phyloP scores from a whole-genome alignment of 805 yeast species.

The Candida tibetensis region DNA sequence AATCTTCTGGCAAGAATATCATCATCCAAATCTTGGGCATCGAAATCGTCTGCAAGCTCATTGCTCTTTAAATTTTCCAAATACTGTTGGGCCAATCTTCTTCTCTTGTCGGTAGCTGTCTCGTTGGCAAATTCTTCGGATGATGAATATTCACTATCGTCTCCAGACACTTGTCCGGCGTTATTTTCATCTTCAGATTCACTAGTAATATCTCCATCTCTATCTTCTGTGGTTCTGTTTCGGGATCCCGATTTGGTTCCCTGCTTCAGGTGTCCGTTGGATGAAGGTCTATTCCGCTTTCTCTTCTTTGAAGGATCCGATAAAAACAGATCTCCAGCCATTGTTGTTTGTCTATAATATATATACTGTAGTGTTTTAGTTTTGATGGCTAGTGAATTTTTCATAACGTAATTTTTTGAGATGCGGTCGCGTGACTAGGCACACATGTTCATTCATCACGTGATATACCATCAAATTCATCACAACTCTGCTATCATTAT shows the following conservation, averaged over 20 bases:
- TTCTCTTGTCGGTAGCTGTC: slow-evolving; percentile 87
- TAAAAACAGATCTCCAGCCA: slow-evolving; percentile 63
- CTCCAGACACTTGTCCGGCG: slow-evolving; percentile 24
- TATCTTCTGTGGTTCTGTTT: slow-evolving; percentile 23
- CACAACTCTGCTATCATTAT: no score
- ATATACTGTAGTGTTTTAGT: not conserved
- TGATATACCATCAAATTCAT: no score
- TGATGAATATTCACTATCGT: slow-evolving; percentile 43
- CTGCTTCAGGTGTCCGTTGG: slow-evolving; percentile 12
- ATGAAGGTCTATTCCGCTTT: slow-evolving; percentile 32
- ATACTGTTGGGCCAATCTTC: slow-evolving; percentile 92
- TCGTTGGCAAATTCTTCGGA: slow-evolving; percentile 76
- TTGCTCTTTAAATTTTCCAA: slow-evolving; percentile 66
- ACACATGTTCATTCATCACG: slow-evolving; percentile 1
- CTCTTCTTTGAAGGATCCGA: slow-evolving; percentile 57
- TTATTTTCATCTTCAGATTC: slow-evolving; percentile 8
- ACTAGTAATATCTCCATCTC: slow-evolving; percentile 48
- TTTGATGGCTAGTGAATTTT: slow-evolving; percentile 5
- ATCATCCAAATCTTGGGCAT: slow-evolving; percentile 86
- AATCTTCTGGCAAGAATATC: slow-evolving; percentile 81
- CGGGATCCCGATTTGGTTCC: slow-evolving; percentile 10
- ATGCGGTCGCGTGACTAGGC: slow-evolving; percentile 2
- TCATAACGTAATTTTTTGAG: slow-evolving; percentile 6
- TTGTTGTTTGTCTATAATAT: slow-evolving; percentile 9
- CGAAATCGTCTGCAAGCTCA: slow-evolving; percentile 51